Conservation (phyloP, 1,139 yeast species). For the Saccharomyces hybrid region DNA sequence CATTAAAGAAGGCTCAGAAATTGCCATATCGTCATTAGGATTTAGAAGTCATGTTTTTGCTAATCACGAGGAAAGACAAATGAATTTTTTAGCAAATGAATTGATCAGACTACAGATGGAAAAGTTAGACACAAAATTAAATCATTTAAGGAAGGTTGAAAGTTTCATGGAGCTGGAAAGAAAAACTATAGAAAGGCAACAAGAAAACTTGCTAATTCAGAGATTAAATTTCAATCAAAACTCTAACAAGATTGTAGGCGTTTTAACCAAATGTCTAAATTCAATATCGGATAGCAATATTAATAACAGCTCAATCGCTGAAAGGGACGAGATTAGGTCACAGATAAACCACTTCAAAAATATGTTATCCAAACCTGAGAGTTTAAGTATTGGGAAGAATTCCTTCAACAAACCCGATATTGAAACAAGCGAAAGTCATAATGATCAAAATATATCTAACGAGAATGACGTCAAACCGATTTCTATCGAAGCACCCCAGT, state of each 20-base stretch:
- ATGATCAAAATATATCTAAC: slow-evolving; percentile 10
- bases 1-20: slow-evolving; percentile 44
- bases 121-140: slow-evolving; percentile 70
- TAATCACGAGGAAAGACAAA: slow-evolving; percentile 72
- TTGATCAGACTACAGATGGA: slow-evolving; percentile 66
- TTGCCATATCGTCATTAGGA: slow-evolving; percentile 63
- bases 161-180: slow-evolving; percentile 73
- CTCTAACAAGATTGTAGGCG: slow-evolving; percentile 17
- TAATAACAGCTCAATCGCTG: slow-evolving; percentile 8
- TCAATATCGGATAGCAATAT: slow-evolving; percentile 9
- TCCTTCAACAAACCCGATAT: slow-evolving; percentile 8
- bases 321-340: slow-evolving; percentile 14
- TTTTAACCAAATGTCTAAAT: slow-evolving; percentile 16
- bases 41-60: slow-evolving; percentile 81
- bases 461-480: slow-evolving; percentile 52
- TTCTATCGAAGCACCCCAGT: slow-evolving; percentile 74
- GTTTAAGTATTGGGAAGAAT: slow-evolving; percentile 20
- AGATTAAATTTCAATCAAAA: slow-evolving; percentile 51
- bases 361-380: slow-evolving; percentile 46
- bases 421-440: slow-evolving; percentile 7
- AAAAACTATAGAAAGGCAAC: slow-evolving; percentile 63
- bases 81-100: slow-evolving; percentile 51
- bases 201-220: slow-evolving; percentile 76
- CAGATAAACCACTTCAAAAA: slow-evolving; percentile 43
- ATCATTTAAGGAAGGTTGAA: slow-evolving; percentile 66